Base-by-base conservation (phyloP, 177 flowering plant species). In the Vitis hybrid region DNA sequence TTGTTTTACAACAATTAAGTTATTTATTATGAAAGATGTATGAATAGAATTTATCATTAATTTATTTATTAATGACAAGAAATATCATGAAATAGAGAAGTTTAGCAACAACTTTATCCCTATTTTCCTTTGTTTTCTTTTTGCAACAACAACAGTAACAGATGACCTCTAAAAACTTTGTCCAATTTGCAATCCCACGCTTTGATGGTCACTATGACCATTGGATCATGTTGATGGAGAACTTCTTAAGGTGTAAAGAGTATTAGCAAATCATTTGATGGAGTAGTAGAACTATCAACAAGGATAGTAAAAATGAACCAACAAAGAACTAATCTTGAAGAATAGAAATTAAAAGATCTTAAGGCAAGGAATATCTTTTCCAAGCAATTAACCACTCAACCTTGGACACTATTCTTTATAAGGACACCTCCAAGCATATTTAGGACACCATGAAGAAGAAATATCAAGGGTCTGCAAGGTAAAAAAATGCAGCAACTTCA, bases 191-290 rank as follows among this genome's bases (percentile, higher is more conserved):
- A 9, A 50, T 63, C 19, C 34, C 55, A 3, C 10, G 22, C 50
- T 63, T 63, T 22, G 54, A 63, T 50, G 54, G 66, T 20, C 31
- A 63, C 22, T 63, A 63, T 18, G 54, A 63, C 13, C 66, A 18
- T 19, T 63, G 66, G 66, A n/a, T 12, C 20, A 63, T 63, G 54
- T n/a, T 63, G 31, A 63, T 63, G 55, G 54, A 63, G 55, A 63
- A 63, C 14, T 63, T 63, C 1, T 8, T 63, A 51, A 20, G 55
- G 22, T 54, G 7, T 16, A 13, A 13, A 15, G 13, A 13, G 20
- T 12, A 10, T 12, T 0, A 0, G 26, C 2, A 22, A 22, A 22
- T 22, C 26, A 22, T 22, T 22, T 22, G 26, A 22, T 12, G 57
- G 0, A 13, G 16, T 54, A 12, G 57, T 5, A 12, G 5, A 12